phyloP scores from a whole-genome alignment of 108 stramenopile genomes.

The Ochromonas danica region DNA sequence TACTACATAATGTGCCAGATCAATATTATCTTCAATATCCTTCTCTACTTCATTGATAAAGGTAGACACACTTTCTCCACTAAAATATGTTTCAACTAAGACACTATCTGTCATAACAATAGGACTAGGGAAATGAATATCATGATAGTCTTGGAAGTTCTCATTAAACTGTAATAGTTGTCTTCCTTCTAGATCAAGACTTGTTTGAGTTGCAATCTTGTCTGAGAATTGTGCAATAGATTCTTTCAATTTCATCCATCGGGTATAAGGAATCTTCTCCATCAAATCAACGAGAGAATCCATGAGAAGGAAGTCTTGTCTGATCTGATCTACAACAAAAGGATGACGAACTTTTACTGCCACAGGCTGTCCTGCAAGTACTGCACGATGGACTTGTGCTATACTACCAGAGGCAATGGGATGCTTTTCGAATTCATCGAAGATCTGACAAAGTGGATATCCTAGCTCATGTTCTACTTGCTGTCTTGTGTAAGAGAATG shows the following conservation, averaged over 20 bases:
- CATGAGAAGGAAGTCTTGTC: slow-evolving; percentile 77
- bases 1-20: slow-evolving; percentile 59
- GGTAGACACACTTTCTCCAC: slow-evolving; percentile 51
- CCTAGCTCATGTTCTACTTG: slow-evolving; percentile 51
- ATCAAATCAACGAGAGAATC: slow-evolving; percentile 49
- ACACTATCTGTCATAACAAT: slow-evolving; percentile 54
- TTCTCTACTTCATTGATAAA: not conserved
- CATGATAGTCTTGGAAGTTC: slow-evolving; percentile 67
- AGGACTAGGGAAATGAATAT: slow-evolving; percentile 63
- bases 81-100: slow-evolving; percentile 67
- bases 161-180: slow-evolving; percentile 66
- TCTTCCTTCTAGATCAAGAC: slow-evolving; percentile 69
- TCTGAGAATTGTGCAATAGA: slow-evolving; percentile 72
- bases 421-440: slow-evolving; percentile 62
- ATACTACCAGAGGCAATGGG: slow-evolving; percentile 78
- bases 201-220: slow-evolving; percentile 74
- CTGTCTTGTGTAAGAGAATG: slow-evolving; percentile 58
- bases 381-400: slow-evolving; percentile 73
- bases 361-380: slow-evolving; percentile 39
- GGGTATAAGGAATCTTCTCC: slow-evolving; percentile 56
- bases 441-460: slow-evolving; percentile 48
- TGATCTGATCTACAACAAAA: slow-evolving; percentile 64
- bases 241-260: slow-evolving; percentile 62
- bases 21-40: not conserved
- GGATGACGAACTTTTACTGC: slow-evolving; percentile 78